These are phyloP conservation scores for Pseudofabraea citricarpa DNA, from an alignment of 2,329 filamentous ascomycete genomes.

Conservation along the genomic window DNA sequence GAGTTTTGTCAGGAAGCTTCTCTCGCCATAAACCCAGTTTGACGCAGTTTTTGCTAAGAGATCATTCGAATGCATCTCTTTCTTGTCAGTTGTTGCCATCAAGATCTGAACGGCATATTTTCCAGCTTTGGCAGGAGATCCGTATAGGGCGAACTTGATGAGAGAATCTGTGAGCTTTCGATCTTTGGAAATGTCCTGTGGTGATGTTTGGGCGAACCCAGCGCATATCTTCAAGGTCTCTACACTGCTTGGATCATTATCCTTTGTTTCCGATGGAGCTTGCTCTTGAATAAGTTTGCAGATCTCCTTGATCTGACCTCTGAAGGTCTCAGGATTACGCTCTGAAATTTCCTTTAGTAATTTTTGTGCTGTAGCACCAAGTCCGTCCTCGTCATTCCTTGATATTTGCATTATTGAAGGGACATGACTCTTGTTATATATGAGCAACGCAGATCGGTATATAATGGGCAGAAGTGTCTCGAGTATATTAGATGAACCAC, in stretches of 20 bases:
- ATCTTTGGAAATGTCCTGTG: slow-evolving; percentile 76
- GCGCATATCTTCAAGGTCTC: slow-evolving; percentile 93
- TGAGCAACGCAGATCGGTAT: slow-evolving; percentile 75
- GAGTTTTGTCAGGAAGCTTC: slow-evolving; percentile 72
- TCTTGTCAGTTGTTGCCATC: slow-evolving; percentile 65
- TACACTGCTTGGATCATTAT: slow-evolving; percentile 71
- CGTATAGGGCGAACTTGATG: slow-evolving; percentile 77
- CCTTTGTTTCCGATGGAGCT: slow-evolving; percentile 63
- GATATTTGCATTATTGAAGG: slow-evolving; percentile 85
- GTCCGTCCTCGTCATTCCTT: slow-evolving; percentile 72
- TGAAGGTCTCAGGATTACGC: slow-evolving; percentile 83
- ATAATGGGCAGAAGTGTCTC: slow-evolving; percentile 79
- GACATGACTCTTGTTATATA: slow-evolving; percentile 94
- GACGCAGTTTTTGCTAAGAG: slow-evolving; percentile 72
- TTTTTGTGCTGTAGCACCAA: slow-evolving; percentile 78
- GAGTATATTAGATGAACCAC: slow-evolving; percentile 58
- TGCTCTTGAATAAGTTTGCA: slow-evolving; percentile 81
- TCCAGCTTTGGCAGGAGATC: slow-evolving; percentile 73
- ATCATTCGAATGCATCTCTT: slow-evolving; percentile 81
- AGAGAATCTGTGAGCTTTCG: slow-evolving; percentile 78
- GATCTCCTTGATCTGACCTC: slow-evolving; percentile 85
- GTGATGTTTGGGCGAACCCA: slow-evolving; percentile 82
- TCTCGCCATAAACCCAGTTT: slow-evolving; percentile 65
- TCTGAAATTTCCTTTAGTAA: slow-evolving; percentile 89
- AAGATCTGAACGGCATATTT: slow-evolving; percentile 94